phyloP scores from a whole-genome alignment of 768 basidiomycete species.

The Mycena haematopus region DNA sequence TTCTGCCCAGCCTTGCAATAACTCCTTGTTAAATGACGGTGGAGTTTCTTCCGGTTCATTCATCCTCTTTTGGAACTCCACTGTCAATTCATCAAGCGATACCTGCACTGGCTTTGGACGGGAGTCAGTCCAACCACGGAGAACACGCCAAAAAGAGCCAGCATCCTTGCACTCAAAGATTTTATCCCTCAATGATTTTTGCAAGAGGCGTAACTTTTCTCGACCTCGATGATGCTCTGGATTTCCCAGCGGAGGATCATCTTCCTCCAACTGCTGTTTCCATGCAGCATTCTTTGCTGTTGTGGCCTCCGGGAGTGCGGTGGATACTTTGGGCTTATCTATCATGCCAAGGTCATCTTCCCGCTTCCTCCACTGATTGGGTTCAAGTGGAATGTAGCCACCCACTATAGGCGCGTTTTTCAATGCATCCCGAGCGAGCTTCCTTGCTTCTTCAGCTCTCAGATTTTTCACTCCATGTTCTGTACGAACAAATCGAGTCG shows the following conservation, averaged over 20 bases:
- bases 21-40: slow-evolving; percentile 7
- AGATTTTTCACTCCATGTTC: not conserved
- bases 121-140: slow-evolving; percentile 14
- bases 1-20: not conserved
- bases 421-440: not conserved
- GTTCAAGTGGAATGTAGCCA: not conserved
- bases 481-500: not conserved
- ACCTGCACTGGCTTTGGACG: slow-evolving; percentile 6
- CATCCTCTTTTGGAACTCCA: slow-evolving; percentile 7
- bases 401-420: not conserved
- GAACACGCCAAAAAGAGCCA: slow-evolving; percentile 8
- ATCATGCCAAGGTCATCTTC: not conserved
- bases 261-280: not conserved
- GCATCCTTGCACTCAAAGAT: slow-evolving; percentile 12
- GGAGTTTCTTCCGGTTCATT: slow-evolving; percentile 4
- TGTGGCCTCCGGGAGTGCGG: not conserved
- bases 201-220: not conserved
- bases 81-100: not conserved
- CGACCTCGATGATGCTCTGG: slow-evolving; percentile 8
- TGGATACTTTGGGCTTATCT: slow-evolving; percentile 3
- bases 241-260: not conserved
- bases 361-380: not conserved
- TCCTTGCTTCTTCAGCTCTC: not conserved
- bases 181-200: not conserved
- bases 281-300: not conserved